Evolutionary conservation across 83 land plant genomes (phyloP).

Genomic region (Diphasiastrum complanatum): DNA sequence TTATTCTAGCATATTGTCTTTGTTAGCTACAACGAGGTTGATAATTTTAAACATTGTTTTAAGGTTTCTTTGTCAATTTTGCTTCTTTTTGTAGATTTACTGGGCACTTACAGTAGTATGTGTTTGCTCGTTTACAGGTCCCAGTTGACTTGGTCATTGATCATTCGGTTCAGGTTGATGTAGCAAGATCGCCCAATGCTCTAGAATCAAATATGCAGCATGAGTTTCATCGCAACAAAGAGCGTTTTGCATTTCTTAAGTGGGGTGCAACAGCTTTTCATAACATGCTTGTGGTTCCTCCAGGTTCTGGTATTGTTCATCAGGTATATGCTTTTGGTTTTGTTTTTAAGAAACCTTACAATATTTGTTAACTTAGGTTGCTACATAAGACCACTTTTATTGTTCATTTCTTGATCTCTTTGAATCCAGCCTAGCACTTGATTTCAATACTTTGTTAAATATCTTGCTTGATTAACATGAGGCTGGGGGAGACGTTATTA

Average conservation of each 20-base stretch:
- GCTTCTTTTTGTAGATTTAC: no score
- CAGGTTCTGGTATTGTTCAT: slow-evolving; percentile 11
- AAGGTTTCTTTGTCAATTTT: no score
- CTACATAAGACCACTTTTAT: no score
- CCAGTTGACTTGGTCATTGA: slow-evolving; percentile 64
- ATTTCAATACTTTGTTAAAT: background rate
- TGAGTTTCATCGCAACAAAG: slow-evolving; percentile 36
- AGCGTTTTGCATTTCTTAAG: background rate
- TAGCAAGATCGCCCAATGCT: slow-evolving; percentile 61
- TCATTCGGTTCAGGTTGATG: slow-evolving; percentile 79
- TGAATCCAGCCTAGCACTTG: background rate
- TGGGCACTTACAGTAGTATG: no score
- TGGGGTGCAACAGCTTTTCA: slow-evolving; percentile 10
- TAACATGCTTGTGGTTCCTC: slow-evolving; percentile 3
- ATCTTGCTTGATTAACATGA: no score
- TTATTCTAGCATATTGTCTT: no score
- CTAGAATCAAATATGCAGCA: slow-evolving; percentile 61
- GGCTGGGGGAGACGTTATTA: no score
- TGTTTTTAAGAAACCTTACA: no score
- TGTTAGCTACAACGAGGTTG: no score
- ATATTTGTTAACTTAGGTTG: no score
- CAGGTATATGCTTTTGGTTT: slow-evolving; percentile 1
- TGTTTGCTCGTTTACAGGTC: slow-evolving; percentile 7
- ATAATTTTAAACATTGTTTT: no score
- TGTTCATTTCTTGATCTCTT: background rate